Conservation (phyloP, 1,284 basidiomycete genomes). For the Bondarzewia mesenterica region DNA sequence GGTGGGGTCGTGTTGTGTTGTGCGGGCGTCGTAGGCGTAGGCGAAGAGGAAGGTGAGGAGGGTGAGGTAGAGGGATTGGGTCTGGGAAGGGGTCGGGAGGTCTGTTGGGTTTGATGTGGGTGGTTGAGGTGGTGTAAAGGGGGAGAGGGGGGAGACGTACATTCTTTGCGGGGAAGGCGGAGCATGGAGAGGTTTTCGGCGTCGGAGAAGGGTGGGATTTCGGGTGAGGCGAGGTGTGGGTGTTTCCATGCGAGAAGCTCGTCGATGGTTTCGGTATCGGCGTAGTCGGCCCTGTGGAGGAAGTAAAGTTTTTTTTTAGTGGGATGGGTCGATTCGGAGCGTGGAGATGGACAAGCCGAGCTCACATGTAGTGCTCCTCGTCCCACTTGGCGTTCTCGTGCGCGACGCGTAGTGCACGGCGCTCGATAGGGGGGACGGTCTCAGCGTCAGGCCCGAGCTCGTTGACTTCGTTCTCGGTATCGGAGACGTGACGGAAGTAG, state of each 20-base stretch:
- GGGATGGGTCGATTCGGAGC: not conserved
- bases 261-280: constrained; percentile 64
- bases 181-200: constrained; percentile 63
- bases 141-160: constrained; percentile 31
- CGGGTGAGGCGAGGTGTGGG: constrained; percentile 29
- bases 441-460: constrained; percentile 67
- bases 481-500: constrained; percentile 62
- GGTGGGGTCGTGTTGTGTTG: constrained; percentile 66
- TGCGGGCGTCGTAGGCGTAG: constrained; percentile 69
- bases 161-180: constrained; percentile 68
- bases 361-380: constrained; percentile 74
- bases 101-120: constrained; percentile 32
- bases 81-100: constrained; percentile 44
- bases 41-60: constrained; percentile 65
- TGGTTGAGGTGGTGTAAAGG: not conserved
- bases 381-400: constrained; percentile 74
- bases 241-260: constrained; percentile 59
- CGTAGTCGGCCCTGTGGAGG: constrained; percentile 61
- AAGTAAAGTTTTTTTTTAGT: not conserved
- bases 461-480: constrained; percentile 72
- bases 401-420: constrained; percentile 38
- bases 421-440: constrained; percentile 31
- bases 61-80: constrained; percentile 54
- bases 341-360: constrained; percentile 3
- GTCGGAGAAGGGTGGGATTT: constrained; percentile 51